Evolutionary conservation across 2,329 filamentous ascomycete genomes (phyloP), one percentile per base, ranked within the genome.

Genomic region (Diplocarpon rosae): DNA sequence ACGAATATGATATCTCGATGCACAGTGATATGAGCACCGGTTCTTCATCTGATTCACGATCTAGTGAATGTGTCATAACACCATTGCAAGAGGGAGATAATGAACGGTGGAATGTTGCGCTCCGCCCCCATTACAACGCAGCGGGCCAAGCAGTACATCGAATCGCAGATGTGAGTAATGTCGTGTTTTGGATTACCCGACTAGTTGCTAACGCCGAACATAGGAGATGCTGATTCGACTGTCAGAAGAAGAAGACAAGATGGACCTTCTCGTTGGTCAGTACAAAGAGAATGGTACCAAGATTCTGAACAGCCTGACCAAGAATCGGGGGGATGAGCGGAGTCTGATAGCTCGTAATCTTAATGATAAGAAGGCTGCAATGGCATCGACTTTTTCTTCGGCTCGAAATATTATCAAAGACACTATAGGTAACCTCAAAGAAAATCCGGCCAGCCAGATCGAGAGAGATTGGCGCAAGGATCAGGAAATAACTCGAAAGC

Each of bases 201-300:
- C 1, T 33, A 3, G 32, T n/a, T 38, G 20, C 55, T 61, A 45
- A 61, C 33, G 40, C 2, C 11, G n/a, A 10, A 6, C 24, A 4
- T 24, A 62, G 59, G 57, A 60, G 34, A 43, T 62, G 32, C 52
- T 62, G 14, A 52, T 58, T 24, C 48, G 53, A 20, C 43, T 62
- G 10, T 37, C 51, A 3, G 39, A 51, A 5, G 54, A 60, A 45
- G 59, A 62, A 42, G 55, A 59, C 42, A 49, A 44, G 7, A 55
- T 61, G 43, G 52, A 40, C 5, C 47, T 59, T 12, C 39, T 62
- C 12, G 51, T 57, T 5, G 37, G 50, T 5, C 55, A 62, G 38
- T 62, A 62, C 41, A 35, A 52, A 24, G 49, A 55, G 16, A 59
- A 59, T 20, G 58, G 57, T 6, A 43, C 28, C 1, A 55, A 53